Percentiles rank a stretch among this genome's conserved stretches.
Evolutionary conservation across 1,139 yeast genomes (phyloP).

Genomic region (Suhomyces guaymorum): DNA sequence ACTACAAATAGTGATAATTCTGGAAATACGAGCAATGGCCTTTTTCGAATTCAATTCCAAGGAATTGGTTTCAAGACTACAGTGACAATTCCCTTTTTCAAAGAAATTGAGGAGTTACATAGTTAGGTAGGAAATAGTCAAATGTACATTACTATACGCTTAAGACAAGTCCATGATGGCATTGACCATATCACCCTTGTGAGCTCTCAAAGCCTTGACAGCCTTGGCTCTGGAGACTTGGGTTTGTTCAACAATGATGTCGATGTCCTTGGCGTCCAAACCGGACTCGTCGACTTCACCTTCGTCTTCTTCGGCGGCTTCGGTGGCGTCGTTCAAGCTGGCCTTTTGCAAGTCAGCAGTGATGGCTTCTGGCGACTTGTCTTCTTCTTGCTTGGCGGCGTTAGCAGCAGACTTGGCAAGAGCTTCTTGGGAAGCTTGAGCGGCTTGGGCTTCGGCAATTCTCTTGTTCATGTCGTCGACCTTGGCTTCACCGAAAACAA

Average conservation of each 20-base stretch:
- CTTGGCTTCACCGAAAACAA: constrained; percentile 98
- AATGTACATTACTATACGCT: no score
- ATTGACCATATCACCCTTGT: constrained; percentile 93
- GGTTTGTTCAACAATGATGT: constrained; percentile 86
- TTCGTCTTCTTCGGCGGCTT: constrained; percentile 58
- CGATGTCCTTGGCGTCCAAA: constrained; percentile 74
- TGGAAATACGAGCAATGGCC: no score
- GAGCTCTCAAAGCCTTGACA: constrained; percentile 81
- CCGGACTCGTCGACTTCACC: constrained; percentile 79
- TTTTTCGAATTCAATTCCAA: no score
- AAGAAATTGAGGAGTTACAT: no score
- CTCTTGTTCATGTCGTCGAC: constrained; percentile 87
- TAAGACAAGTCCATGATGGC: constrained; percentile 88
- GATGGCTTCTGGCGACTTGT: constrained; percentile 72
- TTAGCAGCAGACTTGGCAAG: constrained; percentile 56
- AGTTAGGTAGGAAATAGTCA: no score
- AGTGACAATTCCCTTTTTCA: no score
- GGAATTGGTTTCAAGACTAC: no score
- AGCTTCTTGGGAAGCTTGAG: constrained; percentile 54
- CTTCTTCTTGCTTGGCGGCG: constrained; percentile 32
- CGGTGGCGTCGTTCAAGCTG: constrained; percentile 49
- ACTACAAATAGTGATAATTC: no score
- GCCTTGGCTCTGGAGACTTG: constrained; percentile 88
- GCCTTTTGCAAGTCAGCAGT: constrained; percentile 91
- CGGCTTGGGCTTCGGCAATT: constrained; percentile 62